These are phyloP conservation scores for Starmerella riodocensis DNA, from an alignment of 805 yeast species.

Conservation along the genomic window DNA sequence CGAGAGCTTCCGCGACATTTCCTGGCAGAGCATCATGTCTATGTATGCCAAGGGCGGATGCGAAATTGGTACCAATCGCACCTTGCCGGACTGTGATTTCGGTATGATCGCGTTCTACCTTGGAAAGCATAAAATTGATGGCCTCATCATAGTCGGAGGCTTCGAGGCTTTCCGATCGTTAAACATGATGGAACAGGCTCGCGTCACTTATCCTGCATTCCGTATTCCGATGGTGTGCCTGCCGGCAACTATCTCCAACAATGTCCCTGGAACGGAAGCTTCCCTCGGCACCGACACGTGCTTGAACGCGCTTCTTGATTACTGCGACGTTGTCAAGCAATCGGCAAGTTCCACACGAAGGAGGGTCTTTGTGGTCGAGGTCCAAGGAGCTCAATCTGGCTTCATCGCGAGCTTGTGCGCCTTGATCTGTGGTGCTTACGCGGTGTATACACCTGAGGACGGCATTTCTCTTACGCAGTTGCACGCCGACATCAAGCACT, in stretches of 20 bases:
- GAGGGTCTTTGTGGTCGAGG: conserved; percentile 91
- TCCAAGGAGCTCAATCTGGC: conserved; percentile 96
- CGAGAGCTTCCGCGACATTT: conserved; percentile 60
- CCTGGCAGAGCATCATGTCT: conserved; percentile 76
- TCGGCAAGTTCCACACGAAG: conserved; percentile 89
- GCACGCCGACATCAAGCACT: conserved; percentile 58
- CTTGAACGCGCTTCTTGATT: conserved; percentile 74
- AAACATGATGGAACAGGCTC: conserved; percentile 65
- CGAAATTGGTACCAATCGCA: conserved; percentile 90
- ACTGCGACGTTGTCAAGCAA: conserved; percentile 92
- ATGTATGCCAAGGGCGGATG: conserved; percentile 91
- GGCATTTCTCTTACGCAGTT: conserved; percentile 55
- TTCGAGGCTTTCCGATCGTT: conserved; percentile 89
- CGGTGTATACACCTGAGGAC: conserved; percentile 82
- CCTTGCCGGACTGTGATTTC: conserved; percentile 66
- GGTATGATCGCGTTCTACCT: conserved; percentile 89
- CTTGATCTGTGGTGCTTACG: conserved; percentile 80
- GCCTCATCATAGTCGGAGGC: conserved; percentile 85
- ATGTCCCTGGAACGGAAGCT: conserved; percentile 98
- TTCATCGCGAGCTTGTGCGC: conserved; percentile 79
- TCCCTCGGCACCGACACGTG: conserved; percentile 94
- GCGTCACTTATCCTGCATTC: conserved; percentile 73
- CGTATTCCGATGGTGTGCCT: conserved; percentile 86
- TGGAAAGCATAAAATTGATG: conserved; percentile 79
- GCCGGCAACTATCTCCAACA: conserved; percentile 93